A percentile compares a stretch with the other conserved stretches of the same genome.
These are phyloP conservation scores for Candida lessepsii DNA, from an alignment of 805 yeast species.

Conservation along the genomic window DNA sequence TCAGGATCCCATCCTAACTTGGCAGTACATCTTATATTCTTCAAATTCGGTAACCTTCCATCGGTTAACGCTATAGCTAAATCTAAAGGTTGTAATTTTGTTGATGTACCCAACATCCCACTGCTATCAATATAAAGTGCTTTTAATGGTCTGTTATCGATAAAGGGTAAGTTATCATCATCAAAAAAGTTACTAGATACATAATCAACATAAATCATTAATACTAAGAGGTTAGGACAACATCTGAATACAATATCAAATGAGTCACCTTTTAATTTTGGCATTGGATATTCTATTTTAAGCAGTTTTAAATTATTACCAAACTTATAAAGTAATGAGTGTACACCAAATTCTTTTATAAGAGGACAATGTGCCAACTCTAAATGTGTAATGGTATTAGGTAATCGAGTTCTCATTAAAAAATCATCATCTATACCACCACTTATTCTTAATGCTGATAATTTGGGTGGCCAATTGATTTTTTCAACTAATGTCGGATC, in stretches of 20 bases:
- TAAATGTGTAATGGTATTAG: slow-evolving; percentile 63
- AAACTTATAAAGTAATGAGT: slow-evolving; percentile 55
- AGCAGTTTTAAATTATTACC: slow-evolving; percentile 66
- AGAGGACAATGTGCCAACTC: slow-evolving; percentile 89
- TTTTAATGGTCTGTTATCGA: slow-evolving; percentile 48
- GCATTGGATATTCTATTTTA: slow-evolving; percentile 85
- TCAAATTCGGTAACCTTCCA: slow-evolving; percentile 66
- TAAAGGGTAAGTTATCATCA: slow-evolving; percentile 27
- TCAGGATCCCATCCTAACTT: slow-evolving; percentile 82
- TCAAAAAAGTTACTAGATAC: slow-evolving; percentile 45
- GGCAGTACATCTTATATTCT: slow-evolving; percentile 63
- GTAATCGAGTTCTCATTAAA: slow-evolving; percentile 67
- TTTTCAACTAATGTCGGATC: slow-evolving; percentile 44
- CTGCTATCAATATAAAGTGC: slow-evolving; percentile 75
- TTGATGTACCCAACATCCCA: slow-evolving; percentile 81
- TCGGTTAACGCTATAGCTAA: slow-evolving; percentile 81
- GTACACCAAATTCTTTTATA: slow-evolving; percentile 63
- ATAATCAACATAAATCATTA: slow-evolving; percentile 81
- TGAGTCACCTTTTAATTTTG: slow-evolving; percentile 64
- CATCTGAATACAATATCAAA: slow-evolving; percentile 69
- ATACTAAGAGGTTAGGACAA: slow-evolving; percentile 68
- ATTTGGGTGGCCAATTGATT: slow-evolving; percentile 73
- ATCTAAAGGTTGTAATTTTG: slow-evolving; percentile 85
- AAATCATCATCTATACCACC: slow-evolving; percentile 90
- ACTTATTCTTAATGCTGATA: slow-evolving; percentile 70